Evolutionary conservation across 2,329 filamentous ascomycete genomes (phyloP), one percentile per base, ranked within the genome.

Genomic region (Daldinia eschscholtzii): DNA sequence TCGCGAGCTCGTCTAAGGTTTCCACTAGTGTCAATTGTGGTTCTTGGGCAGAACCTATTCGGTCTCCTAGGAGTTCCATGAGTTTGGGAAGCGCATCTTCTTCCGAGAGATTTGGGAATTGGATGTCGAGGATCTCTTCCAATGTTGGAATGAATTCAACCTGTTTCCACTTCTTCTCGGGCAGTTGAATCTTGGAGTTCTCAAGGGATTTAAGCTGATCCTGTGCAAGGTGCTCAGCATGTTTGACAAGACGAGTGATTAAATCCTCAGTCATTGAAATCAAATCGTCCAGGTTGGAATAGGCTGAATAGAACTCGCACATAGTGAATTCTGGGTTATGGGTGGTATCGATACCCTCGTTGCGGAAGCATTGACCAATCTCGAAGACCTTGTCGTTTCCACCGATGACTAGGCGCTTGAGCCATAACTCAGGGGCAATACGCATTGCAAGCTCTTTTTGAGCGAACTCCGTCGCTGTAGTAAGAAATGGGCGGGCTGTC

Each of bases 321-420:
- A 93, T 98, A 50, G 93, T 96, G 81, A 98, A 99, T 78, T 99
- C 96, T 0, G 96, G 95, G 77, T 99, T 99, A 79, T 99, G 96
- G 0, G 93, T 97, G 33, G 87, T 88, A 79, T 98, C 94, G 39
- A 97, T 82, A 79, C 93, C 93, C 82, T 99, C 96, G 78, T 99
- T 99, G 48, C 96, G 89, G 80, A 99, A 99, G 12, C 90, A 90
- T 3, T 93, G 91, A 0, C 96, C 96, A 71, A 99, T 94, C 81
- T 99, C 96, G 76, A 97, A 99, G 28, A 99, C 89, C 69, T 86
- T 90, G 74, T 97, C 92, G 68, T 98, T 89, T 2, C 94, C 95
- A 57, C 94, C 95, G 18, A 98, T 87, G 0, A 98, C 89, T 52
- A 99, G 84, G 7, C 96, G 88, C 83, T 99, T 99, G 46, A 99